phyloP scores from a whole-genome alignment of 2,329 filamentous ascomycete genomes.

The Cylindrodendrum hubeiense region DNA sequence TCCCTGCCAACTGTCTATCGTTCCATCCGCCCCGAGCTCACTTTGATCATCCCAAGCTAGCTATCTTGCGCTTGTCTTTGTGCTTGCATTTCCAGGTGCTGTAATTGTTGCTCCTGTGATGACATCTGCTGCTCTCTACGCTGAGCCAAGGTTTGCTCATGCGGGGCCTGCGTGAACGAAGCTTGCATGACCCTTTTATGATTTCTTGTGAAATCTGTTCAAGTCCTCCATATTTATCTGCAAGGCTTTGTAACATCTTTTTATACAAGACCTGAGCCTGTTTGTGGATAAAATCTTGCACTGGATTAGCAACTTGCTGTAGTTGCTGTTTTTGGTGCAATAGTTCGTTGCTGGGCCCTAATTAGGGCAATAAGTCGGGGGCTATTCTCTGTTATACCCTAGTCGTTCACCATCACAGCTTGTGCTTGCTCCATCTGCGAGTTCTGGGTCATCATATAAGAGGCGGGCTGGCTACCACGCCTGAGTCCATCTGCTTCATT shows the following conservation, averaged over 20 bases:
- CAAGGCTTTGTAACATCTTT: constrained; percentile 50
- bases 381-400: constrained; percentile 54
- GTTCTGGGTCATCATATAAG: constrained; percentile 69
- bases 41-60: constrained; percentile 62
- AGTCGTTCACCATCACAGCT: constrained; percentile 65
- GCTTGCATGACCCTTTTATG: constrained; percentile 57
- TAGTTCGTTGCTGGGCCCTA: constrained; percentile 60
- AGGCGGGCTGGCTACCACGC: constrained; percentile 74
- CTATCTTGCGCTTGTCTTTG: constrained; percentile 54
- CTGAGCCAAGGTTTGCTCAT: constrained; percentile 48
- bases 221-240: constrained; percentile 54
- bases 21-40: constrained; percentile 41
- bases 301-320: constrained; percentile 37
- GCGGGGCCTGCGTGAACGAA: constrained; percentile 55
- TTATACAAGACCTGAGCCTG: constrained; percentile 54
- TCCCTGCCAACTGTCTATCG: constrained; percentile 23
- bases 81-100: constrained; percentile 55
- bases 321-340: constrained; percentile 56
- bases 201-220: constrained; percentile 61
- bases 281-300: constrained; percentile 51
- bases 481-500: constrained; percentile 76
- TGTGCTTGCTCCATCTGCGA: constrained; percentile 63
- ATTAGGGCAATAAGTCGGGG: constrained; percentile 60
- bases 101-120: constrained; percentile 54
- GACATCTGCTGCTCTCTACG: constrained; percentile 51